phyloP scores from a whole-genome alignment of 257 asterid genomes.

The Salvia miltiorrhiza region DNA sequence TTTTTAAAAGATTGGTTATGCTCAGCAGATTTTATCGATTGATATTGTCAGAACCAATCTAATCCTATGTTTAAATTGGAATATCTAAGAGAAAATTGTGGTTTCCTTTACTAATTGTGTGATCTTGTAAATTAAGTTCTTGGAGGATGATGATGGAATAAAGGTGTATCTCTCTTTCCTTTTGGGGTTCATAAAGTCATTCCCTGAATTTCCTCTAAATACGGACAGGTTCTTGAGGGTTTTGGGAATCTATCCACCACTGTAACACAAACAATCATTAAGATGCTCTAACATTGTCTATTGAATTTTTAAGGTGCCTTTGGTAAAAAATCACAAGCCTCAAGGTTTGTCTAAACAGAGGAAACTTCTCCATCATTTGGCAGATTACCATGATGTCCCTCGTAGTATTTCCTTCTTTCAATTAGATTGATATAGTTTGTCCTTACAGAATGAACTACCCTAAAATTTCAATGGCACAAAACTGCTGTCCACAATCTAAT shows the following conservation, averaged over 20 bases:
- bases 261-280: background rate
- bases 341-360: background rate
- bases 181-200: background rate
- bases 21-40: background rate
- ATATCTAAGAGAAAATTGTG: background rate
- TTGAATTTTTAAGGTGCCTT: background rate
- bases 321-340: background rate
- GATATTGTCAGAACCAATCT: background rate
- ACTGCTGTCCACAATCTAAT: background rate
- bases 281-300: background rate
- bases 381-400: background rate
- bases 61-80: background rate
- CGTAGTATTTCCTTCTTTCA: background rate
- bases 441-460: background rate
- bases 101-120: background rate
- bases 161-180: background rate
- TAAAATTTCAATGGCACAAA: background rate
- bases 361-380: background rate
- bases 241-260: background rate
- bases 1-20: background rate
- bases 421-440: background rate
- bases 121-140: background rate
- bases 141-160: background rate
- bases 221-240: background rate
- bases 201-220: background rate